These are phyloP conservation scores for Fusarium gaditjirri DNA, from an alignment of 2,329 filamentous ascomycete genomes.

Conservation along the genomic window DNA sequence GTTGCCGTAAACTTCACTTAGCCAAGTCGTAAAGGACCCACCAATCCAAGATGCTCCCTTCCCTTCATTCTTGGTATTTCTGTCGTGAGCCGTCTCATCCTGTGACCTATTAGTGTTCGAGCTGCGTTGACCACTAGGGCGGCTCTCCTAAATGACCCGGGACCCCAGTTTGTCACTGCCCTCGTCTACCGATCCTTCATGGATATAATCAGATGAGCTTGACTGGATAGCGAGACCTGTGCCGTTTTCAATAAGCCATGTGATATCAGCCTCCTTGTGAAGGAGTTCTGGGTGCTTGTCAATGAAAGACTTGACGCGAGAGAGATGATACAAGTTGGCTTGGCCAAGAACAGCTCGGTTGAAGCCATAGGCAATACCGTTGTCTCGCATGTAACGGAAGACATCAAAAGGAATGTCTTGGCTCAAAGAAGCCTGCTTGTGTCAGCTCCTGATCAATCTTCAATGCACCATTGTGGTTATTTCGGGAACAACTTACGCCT, in stretches of 20 bases:
- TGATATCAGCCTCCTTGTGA: constrained; percentile 59
- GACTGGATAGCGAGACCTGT: neutral
- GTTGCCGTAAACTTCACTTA: constrained; percentile 58
- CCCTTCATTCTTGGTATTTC: constrained; percentile 19
- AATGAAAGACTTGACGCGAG: constrained; percentile 59
- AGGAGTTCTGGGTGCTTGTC: constrained; percentile 56
- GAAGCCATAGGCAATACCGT: constrained; percentile 81
- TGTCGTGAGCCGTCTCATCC: constrained; percentile 13
- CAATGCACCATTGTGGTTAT: neutral
- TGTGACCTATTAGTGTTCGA: constrained; percentile 30
- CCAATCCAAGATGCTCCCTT: constrained; percentile 37
- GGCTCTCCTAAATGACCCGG: constrained; percentile 39
- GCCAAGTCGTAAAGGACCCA: constrained; percentile 48
- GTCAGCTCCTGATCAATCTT: constrained; percentile 15
- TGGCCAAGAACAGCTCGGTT: constrained; percentile 62
- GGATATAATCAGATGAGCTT: neutral
- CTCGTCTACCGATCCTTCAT: constrained; percentile 15
- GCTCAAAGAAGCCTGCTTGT: constrained; percentile 60
- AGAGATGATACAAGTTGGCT: constrained; percentile 56
- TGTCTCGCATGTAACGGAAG: constrained; percentile 86
- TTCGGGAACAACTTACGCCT: constrained; percentile 57
- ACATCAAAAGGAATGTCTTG: constrained; percentile 82
- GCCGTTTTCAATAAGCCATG: constrained; percentile 55
- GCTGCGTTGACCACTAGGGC: constrained; percentile 22
- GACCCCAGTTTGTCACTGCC: constrained; percentile 24